phyloP scores from a whole-genome alignment of 169 alveolate genomes.

The Plasmodium coatneyi region DNA sequence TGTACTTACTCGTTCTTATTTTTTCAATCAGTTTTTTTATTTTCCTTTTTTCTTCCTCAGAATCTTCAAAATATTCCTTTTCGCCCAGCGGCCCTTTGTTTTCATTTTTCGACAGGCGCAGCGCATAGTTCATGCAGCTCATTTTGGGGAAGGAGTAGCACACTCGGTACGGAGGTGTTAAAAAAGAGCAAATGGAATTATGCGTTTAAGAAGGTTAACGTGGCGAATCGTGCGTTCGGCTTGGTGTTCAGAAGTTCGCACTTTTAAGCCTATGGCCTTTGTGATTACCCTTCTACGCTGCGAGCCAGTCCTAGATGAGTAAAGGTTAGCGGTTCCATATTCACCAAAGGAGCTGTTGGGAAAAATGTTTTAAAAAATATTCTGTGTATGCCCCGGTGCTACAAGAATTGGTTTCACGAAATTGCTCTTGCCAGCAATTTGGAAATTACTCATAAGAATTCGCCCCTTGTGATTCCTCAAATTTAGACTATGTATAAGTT shows the following conservation, averaged over 20 bases:
- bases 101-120: conserved; percentile 79
- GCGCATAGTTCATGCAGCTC: conserved; percentile 79
- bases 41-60: conserved; percentile 78
- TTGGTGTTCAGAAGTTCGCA: not conserved
- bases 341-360: not conserved
- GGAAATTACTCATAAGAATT: not conserved
- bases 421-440: not conserved
- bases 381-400: not conserved
- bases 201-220: not conserved
- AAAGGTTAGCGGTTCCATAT: not conserved
- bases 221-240: not conserved
- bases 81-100: conserved; percentile 86
- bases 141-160: conserved; percentile 14
- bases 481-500: not conserved
- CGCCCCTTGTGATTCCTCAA: not conserved
- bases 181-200: not conserved
- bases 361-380: not conserved
- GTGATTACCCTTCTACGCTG: not conserved
- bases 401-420: not conserved
- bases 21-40: conserved; percentile 71
- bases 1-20: conserved; percentile 75
- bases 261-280: not conserved
- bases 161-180: not conserved
- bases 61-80: conserved; percentile 81
- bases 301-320: not conserved